Evolutionary conservation across 306 rosid genomes (phyloP).

Genomic region (Prosopis cineraria): DNA sequence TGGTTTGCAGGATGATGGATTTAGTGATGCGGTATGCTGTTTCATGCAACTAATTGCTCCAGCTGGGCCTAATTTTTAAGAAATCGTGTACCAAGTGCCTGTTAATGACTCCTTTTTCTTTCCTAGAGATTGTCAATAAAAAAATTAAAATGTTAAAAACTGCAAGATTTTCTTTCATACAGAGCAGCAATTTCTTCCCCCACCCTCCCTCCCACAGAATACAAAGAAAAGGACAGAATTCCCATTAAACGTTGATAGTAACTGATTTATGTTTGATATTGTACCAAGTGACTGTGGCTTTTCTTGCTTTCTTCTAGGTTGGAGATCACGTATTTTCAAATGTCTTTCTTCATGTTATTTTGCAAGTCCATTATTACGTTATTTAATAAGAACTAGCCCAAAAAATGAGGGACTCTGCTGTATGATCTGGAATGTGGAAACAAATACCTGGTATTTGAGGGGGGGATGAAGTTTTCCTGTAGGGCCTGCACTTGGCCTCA

Average conservation of each 20-base stretch:
- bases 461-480: background rate
- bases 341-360: background rate
- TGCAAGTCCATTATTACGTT: background rate
- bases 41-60: conserved; percentile 21
- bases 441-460: background rate
- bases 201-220: background rate
- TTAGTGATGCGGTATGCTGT: conserved; percentile 55
- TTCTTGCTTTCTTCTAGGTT: conserved; percentile 15
- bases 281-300: background rate
- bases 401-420: background rate
- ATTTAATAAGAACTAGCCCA: background rate
- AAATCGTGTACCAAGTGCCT: conserved; percentile 19
- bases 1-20: conserved; percentile 56
- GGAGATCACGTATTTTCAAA: background rate
- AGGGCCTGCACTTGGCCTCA: background rate
- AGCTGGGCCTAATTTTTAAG: conserved; percentile 11
- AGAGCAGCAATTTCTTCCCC: background rate
- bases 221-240: background rate
- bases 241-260: background rate
- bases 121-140: background rate
- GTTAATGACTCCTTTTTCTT: conserved; percentile 11
- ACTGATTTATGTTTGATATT: background rate
- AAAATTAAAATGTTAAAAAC: conserved; percentile 28
- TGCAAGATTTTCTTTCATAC: conserved; percentile 13
- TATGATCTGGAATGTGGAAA: background rate